Evolutionary conservation across 1,284 basidiomycete species (phyloP), one percentile per base, ranked within the genome.

Genomic region (Marasmius oreades): DNA sequence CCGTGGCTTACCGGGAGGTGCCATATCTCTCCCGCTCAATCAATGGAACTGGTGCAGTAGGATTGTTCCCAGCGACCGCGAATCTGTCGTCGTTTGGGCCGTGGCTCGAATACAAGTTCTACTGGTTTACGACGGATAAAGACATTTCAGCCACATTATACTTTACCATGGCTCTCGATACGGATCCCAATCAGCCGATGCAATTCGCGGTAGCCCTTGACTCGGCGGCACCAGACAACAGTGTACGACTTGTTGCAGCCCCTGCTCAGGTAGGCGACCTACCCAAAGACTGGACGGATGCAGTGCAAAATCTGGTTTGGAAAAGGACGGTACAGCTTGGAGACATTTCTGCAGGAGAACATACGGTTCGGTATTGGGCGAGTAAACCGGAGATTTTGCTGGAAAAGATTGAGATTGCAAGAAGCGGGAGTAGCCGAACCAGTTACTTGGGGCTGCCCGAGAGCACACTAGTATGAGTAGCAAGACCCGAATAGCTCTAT

Each of bases 81-180:
- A 37, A 51, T 11, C 20, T 45, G 20, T 45, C 44, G 20, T 45
- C 44, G 5, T 45, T 45, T 31, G 46, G 54, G 11, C 54, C 54
- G 16, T 51, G 26, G 39, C 54, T 55, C 24, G 54, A 55, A 28
- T 55, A 55, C 23, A 23, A 16, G 11, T 55, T 47, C 33, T 55
- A 55, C 26, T 44, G 31, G 28, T 34, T 55, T 26, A 51, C 44
- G 6, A 24, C 14, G 16, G 43, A n/a, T 20, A 18, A 24, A 5
- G 26, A 20, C 22, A 22, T 55, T 5, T 51, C 24, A n/a, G 55
- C 52, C 6, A 56, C 51, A 2, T 37, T 56, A 3, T 53, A 39
- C 39, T 56, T 56, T 51, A 56, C 55, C 23, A 56, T 42, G 51
- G 39, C 51, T 12, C 51, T 53, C 24, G 55, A 56, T 42, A 43